A percentile compares a stretch with the other conserved stretches of the same genome.
Evolutionary conservation across 176 grass and related monocot genomes (phyloP).

Genomic region (Eremochloa ophiuroides): DNA sequence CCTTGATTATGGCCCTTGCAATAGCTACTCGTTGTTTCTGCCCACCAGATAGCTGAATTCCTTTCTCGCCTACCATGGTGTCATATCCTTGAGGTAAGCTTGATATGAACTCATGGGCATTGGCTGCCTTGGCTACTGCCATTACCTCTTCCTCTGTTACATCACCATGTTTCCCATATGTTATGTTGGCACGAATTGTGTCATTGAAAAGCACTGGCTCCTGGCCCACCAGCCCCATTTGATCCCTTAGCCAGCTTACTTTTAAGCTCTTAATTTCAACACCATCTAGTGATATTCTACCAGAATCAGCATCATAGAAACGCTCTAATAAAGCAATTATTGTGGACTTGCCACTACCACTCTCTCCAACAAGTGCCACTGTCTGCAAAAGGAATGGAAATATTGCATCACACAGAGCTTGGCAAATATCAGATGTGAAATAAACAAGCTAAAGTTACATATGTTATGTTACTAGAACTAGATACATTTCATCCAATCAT

Average conservation of each 20-base stretch:
- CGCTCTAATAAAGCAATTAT: constrained; percentile 64
- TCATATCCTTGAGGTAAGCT: constrained; percentile 51
- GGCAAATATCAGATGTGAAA: not conserved
- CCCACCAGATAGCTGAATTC: constrained; percentile 56
- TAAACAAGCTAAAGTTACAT: constrained; percentile 3
- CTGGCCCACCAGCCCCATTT: constrained; percentile 59
- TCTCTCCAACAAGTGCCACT: constrained; percentile 70
- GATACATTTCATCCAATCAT: not conserved
- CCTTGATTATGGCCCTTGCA: constrained; percentile 62
- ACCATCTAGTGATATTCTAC: constrained; percentile 57
- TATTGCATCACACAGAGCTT: not conserved
- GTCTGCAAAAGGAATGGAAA: constrained; percentile 46
- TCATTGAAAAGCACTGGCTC: constrained; percentile 62
- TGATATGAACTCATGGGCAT: constrained; percentile 60
- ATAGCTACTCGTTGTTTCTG: constrained; percentile 62
- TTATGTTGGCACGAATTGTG: constrained; percentile 57
- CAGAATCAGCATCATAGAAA: constrained; percentile 66
- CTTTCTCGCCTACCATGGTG: constrained; percentile 50
- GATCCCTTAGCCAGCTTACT: constrained; percentile 52
- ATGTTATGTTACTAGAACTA: not conserved
- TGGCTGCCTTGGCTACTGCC: constrained; percentile 44
- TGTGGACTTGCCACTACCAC: constrained; percentile 74
- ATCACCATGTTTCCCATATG: constrained; percentile 39
- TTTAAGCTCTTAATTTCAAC: constrained; percentile 37
- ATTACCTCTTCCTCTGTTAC: constrained; percentile 52